phyloP scores from a whole-genome alignment of 23 red algal genomes.

The Gracilaria caudata region DNA sequence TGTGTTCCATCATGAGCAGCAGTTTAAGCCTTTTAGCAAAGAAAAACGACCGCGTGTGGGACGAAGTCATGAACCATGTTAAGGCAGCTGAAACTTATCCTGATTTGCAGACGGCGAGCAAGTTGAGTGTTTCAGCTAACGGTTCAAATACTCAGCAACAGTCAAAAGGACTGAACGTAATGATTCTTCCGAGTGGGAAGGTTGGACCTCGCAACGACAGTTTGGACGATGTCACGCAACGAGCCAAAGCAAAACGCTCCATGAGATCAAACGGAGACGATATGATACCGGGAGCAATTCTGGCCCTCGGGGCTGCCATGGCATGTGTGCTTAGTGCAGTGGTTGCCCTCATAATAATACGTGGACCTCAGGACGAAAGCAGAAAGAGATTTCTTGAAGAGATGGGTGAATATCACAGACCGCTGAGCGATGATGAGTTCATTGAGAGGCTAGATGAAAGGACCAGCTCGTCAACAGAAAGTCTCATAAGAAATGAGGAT shows the following conservation, averaged over 20 bases:
- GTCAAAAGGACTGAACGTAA: not conserved
- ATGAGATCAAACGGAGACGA: not conserved
- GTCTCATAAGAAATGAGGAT: not conserved
- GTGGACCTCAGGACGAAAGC: not conserved
- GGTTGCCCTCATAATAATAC: constrained; percentile 13
- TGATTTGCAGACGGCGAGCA: constrained; percentile 12
- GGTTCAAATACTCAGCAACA: not conserved
- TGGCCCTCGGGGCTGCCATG: constrained; percentile 5
- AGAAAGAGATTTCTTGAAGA: constrained; percentile 27
- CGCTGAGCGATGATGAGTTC: not conserved
- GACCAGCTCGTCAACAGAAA: not conserved
- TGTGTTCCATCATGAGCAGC: constrained; percentile 45
- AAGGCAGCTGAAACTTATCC: constrained; percentile 1
- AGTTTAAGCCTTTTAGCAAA: constrained; percentile 41
- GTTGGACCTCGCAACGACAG: not conserved
- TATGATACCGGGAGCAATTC: constrained; percentile 34
- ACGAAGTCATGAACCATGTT: not conserved
- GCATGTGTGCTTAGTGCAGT: constrained; percentile 43
- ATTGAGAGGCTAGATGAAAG: not conserved
- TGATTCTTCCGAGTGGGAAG: not conserved
- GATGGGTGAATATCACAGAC: not conserved
- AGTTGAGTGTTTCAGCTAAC: not conserved
- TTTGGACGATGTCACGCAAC: not conserved
- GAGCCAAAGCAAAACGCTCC: not conserved
- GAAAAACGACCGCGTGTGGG: constrained; percentile 20